A percentile compares a stretch with the other conserved stretches of the same genome.
phyloP scores from a whole-genome alignment of 192 early-diverging fungal species.

The Backusella tuberculispora region DNA sequence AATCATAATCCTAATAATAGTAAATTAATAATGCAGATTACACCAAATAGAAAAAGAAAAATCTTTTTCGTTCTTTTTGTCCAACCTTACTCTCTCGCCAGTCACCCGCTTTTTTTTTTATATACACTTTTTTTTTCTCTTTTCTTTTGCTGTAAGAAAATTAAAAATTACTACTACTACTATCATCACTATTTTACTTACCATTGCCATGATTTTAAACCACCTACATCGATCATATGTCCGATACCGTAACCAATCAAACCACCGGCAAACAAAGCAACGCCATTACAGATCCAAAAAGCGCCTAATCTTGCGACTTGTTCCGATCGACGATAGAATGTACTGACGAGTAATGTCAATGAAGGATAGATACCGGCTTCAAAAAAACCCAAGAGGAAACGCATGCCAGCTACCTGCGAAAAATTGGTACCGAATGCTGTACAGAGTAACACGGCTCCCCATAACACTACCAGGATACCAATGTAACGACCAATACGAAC shows the following conservation, averaged over 20 bases:
- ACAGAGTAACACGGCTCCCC: conserved; percentile 27
- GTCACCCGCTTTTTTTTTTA: no score
- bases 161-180: not conserved
- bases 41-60: not conserved
- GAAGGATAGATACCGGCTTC: conserved; percentile 33
- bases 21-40: conserved; percentile 5
- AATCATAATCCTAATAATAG: conserved; percentile 32
- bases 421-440: conserved; percentile 26
- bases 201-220: conserved; percentile 37
- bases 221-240: conserved; percentile 21
- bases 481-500: conserved; percentile 20
- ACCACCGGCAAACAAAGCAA: conserved; percentile 20
- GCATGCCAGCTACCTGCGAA: conserved; percentile 25
- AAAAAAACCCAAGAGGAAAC: conserved; percentile 35
- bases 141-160: not conserved
- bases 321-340: conserved; percentile 32
- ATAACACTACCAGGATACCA: conserved; percentile 28
- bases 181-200: not conserved
- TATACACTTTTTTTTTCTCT: no score
- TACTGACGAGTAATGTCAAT: conserved; percentile 23
- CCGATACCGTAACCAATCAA: conserved; percentile 26
- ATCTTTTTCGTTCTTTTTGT: no score
- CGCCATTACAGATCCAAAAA: conserved; percentile 19
- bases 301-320: conserved; percentile 19
- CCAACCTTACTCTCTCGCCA: no score